These are phyloP conservation scores for Puccinia triticina DNA, from an alignment of 1,284 basidiomycete genomes.

Conservation along the genomic window DNA sequence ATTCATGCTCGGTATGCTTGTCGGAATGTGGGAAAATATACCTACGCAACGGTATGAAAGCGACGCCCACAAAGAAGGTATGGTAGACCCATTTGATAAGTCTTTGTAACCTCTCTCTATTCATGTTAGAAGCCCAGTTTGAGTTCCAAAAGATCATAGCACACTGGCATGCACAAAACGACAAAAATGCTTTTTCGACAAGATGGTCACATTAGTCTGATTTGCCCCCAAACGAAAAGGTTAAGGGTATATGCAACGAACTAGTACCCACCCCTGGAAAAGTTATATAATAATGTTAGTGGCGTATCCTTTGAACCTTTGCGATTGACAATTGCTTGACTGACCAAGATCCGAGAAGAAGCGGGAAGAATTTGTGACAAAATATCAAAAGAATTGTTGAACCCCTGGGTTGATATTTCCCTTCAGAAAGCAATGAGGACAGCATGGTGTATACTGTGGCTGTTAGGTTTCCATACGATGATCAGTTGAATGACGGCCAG, in stretches of 20 bases:
- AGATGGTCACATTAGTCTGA: background rate
- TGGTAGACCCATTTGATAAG: slow-evolving; percentile 7
- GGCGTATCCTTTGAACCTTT: background rate
- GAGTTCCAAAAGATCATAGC: slow-evolving; percentile 20
- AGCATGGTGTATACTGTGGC: background rate
- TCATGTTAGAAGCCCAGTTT: background rate
- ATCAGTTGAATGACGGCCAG: background rate
- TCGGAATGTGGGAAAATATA: background rate
- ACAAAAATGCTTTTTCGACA: background rate
- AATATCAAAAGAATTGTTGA: slow-evolving; percentile 4
- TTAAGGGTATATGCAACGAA: background rate
- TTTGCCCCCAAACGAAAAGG: background rate
- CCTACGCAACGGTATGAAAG: slow-evolving; percentile 17
- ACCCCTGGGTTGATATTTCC: background rate
- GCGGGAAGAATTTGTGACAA: slow-evolving; percentile 16
- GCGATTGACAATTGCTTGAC: background rate
- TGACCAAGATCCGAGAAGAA: slow-evolving; percentile 18
- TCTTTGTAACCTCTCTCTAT: background rate
- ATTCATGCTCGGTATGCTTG: background rate
- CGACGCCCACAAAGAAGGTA: background rate
- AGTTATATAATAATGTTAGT: background rate
- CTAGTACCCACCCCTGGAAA: background rate
- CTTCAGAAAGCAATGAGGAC: background rate
- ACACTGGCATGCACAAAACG: slow-evolving; percentile 5
- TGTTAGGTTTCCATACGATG: background rate